Base-by-base conservation (phyloP, 1,284 basidiomycete species). In the Naganishia sp. region DNA sequence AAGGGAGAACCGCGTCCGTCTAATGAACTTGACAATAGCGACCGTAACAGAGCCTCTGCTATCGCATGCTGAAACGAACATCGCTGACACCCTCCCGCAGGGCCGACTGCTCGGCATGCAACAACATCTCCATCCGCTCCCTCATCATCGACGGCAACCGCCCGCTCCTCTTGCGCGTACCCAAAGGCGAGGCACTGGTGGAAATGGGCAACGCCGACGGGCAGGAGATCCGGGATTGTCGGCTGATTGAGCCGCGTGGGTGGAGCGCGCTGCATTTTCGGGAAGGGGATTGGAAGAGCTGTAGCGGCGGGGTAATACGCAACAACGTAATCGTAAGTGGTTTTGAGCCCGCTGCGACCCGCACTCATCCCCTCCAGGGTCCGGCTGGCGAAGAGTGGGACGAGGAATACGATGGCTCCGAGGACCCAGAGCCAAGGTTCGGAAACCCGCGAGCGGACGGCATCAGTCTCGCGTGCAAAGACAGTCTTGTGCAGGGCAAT, bases 361-460 rank as follows among this genome's bases (percentile, higher is more conserved):
- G 28, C 10, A 15, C 36, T 42, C 39, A n/a, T 52, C 23, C 1
- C 42, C 49, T 13, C 28, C 53, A 80, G 79, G 80, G 80, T 1
- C 80, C 79, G 4, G 76, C 75, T 36, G 80, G 80, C 10, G 80
- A 81, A 64, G 80, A 81, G 69, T 80, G 80, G 79, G 80, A 81
- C 65, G 74, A 77, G 52, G 76, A 77, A 9, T 81, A 81, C 59
- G 80, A 81, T 63, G 79, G 80, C 0, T 53, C 72, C 1, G 57
- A 70, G 6, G 76, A 78, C 56, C 71, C 69, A 28, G 70, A 71
- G 16, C 75, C 77, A 0, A 63, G 68, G 7, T 79, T 71, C 55
- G 80, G 79, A 3, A 78, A 77, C 65, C 80, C 80, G 5, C 69
- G 77, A 44, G 75, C 79, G 2, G 80, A 81, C 65, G 80, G 80